Evolutionary conservation across 768 basidiomycete species (phyloP), one percentile per base, ranked within the genome.

Genomic region (Lepiota brunneoincarnata): DNA sequence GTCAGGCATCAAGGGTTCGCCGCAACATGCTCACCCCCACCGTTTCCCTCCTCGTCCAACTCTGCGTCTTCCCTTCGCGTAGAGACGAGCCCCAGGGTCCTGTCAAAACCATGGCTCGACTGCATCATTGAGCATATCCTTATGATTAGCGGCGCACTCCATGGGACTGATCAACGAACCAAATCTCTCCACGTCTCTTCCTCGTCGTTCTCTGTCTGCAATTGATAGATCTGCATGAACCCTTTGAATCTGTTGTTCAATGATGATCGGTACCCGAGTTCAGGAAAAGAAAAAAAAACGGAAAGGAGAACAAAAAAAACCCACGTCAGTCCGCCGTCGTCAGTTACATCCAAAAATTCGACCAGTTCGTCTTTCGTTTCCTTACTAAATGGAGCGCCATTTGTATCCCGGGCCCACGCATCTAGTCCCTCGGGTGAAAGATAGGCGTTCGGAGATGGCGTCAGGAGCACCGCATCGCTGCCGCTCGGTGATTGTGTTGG

Each of bases 111-210:
- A 67, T 91, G 89, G 40, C 75, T 83, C 43, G 84, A 81, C 86
- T 90, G 57, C 15, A 55, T 43, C 54, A 37, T 21, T 45, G 23
- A 28, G 45, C 28, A 37, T 24, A 37, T 39, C 12, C 12, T 41
- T 34, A 20, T 20, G 20, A 45, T 52, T 43, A 52, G 51, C 42
- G 42, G 28, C 35, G 14, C 28, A 42, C 38, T 12, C 21, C 43
- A 31, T 26, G 18, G 31, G 54, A 45, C 18, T 39, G 50, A 20
- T 50, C 44, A 55, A 65, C 83, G 60, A 61, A 89, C 87, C 58
- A 91, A 69, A 73, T 91, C 90, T 68, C 79, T 75, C 89, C 87
- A 92, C 6, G 90, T 93, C 69, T 93, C 88, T 65, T 84, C 84
- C 59, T 90, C 87, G 58, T 91, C 90, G 57, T 83, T 88, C 60